Base-by-base conservation (phyloP, 2,329 filamentous ascomycete species). In the Aspergillus pseudoglaucus region DNA sequence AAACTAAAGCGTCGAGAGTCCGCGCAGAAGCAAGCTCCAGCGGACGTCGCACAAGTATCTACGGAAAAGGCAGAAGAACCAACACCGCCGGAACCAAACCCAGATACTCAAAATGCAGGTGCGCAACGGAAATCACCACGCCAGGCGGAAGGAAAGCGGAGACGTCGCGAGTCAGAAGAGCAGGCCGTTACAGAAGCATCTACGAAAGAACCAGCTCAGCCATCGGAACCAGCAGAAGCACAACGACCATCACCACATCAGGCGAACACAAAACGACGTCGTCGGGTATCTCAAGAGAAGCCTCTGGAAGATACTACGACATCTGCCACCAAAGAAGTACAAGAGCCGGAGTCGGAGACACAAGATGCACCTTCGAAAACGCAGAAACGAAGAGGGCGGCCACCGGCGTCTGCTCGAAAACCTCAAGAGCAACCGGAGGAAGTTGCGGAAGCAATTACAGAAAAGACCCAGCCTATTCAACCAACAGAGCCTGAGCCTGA, bases 1-100 rank as follows among this genome's bases (percentile, higher is more conserved):
- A 53, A 47, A 15, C 48, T 44, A 20, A 55, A 45, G 37, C 35
- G 45, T 20, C 44, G 49, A 45, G 43, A 46, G 18, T 35, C 43
- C 12, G 8, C 37, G 10, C 10, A 39, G 9, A 18, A 22, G 15
- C 6, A 39, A 20, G 15, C 8, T 10, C 18, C 37, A 39, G n/a
- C 33, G n/a, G 37, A 39, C 10, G 8, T 10, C 10, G 18, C 37
- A 17, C 7, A 15, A 22, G 2, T 27, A 27, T 27, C 25, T 27
- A 27, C 25, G 3, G 25, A 10, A 10, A 27, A 27, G 9, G 10
- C 25, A 10, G 25, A 27, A 10, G 25, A 27, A 27, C 25, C 25
- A 9, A 27, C 9, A 27, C 25, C 25, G 12, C 9, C 25, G 9
- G 25, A 30, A 12, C 4, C 25, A 30, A 30, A 12, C 12, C 25